Evolutionary conservation across 371 early-diverging fungal species (phyloP).

Genomic region (Mortierella sp.): DNA sequence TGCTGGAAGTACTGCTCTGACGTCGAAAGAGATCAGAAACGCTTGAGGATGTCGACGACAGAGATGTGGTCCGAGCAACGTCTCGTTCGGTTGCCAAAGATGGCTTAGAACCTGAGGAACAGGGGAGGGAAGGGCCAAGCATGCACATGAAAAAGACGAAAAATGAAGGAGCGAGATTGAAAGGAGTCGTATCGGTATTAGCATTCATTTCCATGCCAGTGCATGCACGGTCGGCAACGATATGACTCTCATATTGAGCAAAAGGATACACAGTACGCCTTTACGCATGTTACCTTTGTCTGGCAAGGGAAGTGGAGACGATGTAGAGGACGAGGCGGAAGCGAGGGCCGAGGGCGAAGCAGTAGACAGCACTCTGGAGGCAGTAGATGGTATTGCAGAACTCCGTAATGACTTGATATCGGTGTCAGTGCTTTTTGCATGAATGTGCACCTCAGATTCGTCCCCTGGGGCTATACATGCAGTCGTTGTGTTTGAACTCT

Average conservation of each 20-base stretch:
- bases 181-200: too few relatives aligned
- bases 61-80: constrained; percentile 19
- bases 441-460: constrained; percentile 9
- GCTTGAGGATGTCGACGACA: constrained; percentile 10
- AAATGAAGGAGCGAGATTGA: not conserved
- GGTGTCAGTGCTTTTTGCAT: not conserved
- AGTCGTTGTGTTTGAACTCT: constrained; percentile 17
- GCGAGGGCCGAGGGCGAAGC: not conserved
- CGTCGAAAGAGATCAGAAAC: constrained; percentile 26
- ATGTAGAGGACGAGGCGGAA: constrained; percentile 6
- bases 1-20: constrained; percentile 14
- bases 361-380: constrained; percentile 6
- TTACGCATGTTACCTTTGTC: not conserved
- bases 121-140: not conserved
- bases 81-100: constrained; percentile 17
- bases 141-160: not conserved
- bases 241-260: too few relatives aligned
- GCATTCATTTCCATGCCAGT: too few relatives aligned
- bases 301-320: not conserved
- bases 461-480: constrained; percentile 21
- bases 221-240: not conserved
- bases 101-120: constrained; percentile 8
- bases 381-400: constrained; percentile 1
- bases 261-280: too few relatives aligned
- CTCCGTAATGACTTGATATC: not conserved